Evolutionary conservation across 2,329 filamentous ascomycete genomes (phyloP).

Genomic region (Sporothrix schenckii): DNA sequence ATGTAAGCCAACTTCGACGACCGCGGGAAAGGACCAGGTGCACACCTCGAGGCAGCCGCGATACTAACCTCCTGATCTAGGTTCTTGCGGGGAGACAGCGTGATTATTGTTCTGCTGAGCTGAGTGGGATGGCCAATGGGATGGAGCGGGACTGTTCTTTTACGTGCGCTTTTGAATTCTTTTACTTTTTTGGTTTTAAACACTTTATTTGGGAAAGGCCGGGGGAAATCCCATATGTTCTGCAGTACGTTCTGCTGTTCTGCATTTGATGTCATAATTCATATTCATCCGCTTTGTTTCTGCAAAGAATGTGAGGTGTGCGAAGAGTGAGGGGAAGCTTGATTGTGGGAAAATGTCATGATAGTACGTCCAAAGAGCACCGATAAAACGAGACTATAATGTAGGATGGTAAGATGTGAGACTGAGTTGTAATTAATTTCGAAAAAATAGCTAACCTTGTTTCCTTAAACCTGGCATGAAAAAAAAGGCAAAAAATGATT

Average conservation of each 20-base stretch:
- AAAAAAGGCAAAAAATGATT: conserved; percentile 10
- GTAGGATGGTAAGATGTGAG: no score
- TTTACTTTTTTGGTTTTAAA: conserved; percentile 1
- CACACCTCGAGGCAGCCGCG: neutral
- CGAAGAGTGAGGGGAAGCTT: no score
- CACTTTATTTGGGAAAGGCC: neutral
- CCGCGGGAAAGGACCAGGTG: neutral
- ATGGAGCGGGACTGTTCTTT: neutral
- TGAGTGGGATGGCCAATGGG: conserved; percentile 42
- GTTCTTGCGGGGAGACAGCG: conserved; percentile 84
- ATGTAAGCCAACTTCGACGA: conserved; percentile 54
- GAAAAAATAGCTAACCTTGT: no score
- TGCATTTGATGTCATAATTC: conserved; percentile 1
- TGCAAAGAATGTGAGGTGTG: neutral
- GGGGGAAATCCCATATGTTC: neutral
- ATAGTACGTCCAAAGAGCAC: neutral
- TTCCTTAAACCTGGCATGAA: neutral
- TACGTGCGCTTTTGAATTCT: neutral
- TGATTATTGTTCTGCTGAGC: conserved; percentile 83
- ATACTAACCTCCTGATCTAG: conserved; percentile 47
- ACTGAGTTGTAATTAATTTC: no score
- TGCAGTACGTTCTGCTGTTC: conserved; percentile 16
- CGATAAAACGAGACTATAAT: neutral
- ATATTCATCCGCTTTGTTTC: neutral
- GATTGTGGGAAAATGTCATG: neutral